Conservation (phyloP, 2,329 filamentous ascomycete species). For the Byssoonygena ceratinophila region DNA sequence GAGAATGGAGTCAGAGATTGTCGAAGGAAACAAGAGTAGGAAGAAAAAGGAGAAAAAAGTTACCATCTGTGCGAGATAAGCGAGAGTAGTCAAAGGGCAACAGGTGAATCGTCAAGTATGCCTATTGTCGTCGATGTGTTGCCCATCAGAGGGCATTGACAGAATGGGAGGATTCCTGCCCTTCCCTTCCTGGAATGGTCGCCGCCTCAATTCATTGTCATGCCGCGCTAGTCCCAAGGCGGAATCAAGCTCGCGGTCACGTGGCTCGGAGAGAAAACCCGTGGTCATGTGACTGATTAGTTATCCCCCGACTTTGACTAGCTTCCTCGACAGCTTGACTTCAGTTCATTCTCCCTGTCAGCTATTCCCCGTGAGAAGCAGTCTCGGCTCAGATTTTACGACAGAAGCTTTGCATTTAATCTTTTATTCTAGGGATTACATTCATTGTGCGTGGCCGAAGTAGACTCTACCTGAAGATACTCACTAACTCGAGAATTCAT, state of each 20-base stretch:
- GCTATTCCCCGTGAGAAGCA: no score
- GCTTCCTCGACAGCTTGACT: no score
- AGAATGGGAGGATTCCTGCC: not conserved
- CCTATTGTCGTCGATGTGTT: slow-evolving; percentile 4
- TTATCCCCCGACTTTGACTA: not conserved
- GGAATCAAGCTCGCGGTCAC: slow-evolving; percentile 2
- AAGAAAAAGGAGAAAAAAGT: not conserved
- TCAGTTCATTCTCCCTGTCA: no score
- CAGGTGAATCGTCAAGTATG: not conserved
- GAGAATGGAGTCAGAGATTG: not conserved
- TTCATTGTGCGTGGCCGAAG: no score
- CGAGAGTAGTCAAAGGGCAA: not conserved
- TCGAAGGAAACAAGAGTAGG: not conserved
- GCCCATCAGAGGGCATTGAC: not conserved
- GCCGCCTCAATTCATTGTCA: not conserved
- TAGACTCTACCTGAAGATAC: no score
- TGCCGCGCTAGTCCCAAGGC: not conserved
- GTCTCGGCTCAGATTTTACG: no score
- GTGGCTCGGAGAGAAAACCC: not conserved
- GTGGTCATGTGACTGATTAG: not conserved
- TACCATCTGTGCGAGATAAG: slow-evolving; percentile 1
- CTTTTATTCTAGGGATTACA: no score
- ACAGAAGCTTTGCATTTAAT: no score
- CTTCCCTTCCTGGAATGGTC: slow-evolving; percentile 2
- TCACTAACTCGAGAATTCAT: no score